phyloP scores from a whole-genome alignment of 768 basidiomycete species.

The Panaeolus papilionaceus region DNA sequence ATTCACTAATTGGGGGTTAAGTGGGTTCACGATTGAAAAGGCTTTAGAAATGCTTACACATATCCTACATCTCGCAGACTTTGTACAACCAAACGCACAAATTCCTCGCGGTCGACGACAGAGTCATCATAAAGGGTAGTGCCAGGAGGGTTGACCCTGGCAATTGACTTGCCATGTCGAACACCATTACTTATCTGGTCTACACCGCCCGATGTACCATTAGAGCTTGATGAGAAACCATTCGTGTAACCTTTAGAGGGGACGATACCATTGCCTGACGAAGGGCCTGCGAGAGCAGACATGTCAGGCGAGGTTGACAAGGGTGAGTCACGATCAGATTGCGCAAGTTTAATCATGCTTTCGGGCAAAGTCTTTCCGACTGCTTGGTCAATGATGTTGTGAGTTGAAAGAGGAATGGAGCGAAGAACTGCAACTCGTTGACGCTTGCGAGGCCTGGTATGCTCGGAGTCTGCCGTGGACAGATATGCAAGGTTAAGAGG shows the following conservation, averaged over 20 bases:
- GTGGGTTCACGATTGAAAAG: conserved; percentile 16
- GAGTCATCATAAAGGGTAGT: conserved; percentile 81
- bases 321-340: conserved; percentile 53
- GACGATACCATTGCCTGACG: conserved; percentile 38
- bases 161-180: conserved; percentile 58
- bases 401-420: conserved; percentile 36
- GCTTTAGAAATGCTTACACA: conserved; percentile 48
- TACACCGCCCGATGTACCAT: conserved; percentile 37
- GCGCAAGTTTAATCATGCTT: conserved; percentile 58
- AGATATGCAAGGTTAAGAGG: conserved; percentile 20
- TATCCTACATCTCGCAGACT: conserved; percentile 89
- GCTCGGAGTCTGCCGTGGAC: conserved; percentile 52
- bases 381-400: conserved; percentile 40
- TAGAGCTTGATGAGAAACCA: conserved; percentile 43
- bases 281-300: conserved; percentile 58
- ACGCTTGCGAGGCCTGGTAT: conserved; percentile 69
- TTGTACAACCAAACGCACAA: conserved; percentile 87
- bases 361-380: conserved; percentile 35
- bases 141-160: conserved; percentile 73
- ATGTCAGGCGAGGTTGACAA: conserved; percentile 52
- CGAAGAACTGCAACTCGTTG: conserved; percentile 60
- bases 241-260: conserved; percentile 49
- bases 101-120: conserved; percentile 86
- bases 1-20: conserved; percentile 61
- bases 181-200: conserved; percentile 52